Percentiles rank a stretch among this genome's conserved stretches.
Conservation (phyloP, 441 rosid species). For the Eruca vesicaria region DNA sequence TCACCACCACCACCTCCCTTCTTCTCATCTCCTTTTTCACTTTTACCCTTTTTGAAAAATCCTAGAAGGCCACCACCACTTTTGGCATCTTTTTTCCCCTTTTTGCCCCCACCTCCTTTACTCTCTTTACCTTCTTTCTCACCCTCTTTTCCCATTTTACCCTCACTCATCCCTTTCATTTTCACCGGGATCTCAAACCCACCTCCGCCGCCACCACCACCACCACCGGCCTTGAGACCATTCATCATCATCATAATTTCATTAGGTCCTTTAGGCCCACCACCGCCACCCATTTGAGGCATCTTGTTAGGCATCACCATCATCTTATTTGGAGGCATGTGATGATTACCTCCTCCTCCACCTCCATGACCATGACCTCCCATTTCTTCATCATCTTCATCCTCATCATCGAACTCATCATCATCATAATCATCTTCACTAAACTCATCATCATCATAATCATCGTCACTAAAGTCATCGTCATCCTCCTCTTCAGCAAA, state of each 20-base stretch:
- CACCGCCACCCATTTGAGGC: conserved; percentile 38
- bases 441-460: conserved; percentile 40
- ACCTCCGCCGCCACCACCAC: conserved; percentile 37
- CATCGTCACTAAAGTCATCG: conserved; percentile 49
- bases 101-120: conserved; percentile 48
- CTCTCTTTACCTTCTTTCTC: conserved; percentile 48
- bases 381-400: conserved; percentile 38
- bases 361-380: conserved; percentile 49
- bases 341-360: conserved; percentile 26
- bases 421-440: conserved; percentile 45
- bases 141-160: conserved; percentile 43
- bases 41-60: conserved; percentile 54
- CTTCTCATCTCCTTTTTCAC: conserved; percentile 33
- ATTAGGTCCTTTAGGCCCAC: conserved; percentile 40
- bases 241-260: conserved; percentile 48
- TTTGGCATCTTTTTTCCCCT: conserved; percentile 45
- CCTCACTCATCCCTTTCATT: conserved; percentile 49
- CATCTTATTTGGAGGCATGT: conserved; percentile 47
- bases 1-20: conserved; percentile 35
- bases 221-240: conserved; percentile 39
- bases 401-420: conserved; percentile 46
- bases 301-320: conserved; percentile 37
- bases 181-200: conserved; percentile 41
- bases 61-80: conserved; percentile 49
- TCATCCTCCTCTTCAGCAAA: conserved; percentile 56